A percentile compares a stretch with the other conserved stretches of the same genome.
Conservation (phyloP, 805 yeast genomes). For the Ogataea henricii region DNA sequence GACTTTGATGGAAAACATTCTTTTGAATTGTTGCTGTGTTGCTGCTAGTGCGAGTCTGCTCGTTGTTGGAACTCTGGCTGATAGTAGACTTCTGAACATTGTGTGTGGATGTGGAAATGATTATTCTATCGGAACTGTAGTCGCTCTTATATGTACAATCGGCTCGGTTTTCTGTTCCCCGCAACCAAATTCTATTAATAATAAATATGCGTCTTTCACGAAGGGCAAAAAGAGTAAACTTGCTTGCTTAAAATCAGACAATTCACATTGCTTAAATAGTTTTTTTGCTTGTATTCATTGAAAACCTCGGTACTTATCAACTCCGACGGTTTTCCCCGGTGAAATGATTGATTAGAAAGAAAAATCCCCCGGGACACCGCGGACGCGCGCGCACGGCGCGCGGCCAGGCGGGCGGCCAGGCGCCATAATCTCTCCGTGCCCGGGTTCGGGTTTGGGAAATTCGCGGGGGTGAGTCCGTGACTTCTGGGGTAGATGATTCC, state of each 20-base stretch:
- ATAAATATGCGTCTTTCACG: neutral
- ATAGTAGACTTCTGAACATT: conserved; percentile 3
- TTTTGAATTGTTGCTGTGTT: conserved; percentile 5
- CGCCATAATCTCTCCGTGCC: too few species aligned
- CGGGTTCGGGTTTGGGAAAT: conserved; percentile 1
- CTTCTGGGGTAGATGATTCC: conserved; percentile 2
- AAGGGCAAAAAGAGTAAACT: neutral
- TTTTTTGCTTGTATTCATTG: neutral
- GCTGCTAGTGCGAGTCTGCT: conserved; percentile 1
- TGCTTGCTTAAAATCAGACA: neutral
- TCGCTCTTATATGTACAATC: conserved; percentile 3
- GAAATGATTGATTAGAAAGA: neutral
- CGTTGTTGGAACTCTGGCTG: neutral
- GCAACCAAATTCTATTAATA: neutral
- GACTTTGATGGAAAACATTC: conserved; percentile 21
- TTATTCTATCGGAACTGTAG: neutral
- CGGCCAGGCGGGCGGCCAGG: too few species aligned
- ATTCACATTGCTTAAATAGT: conserved; percentile 1
- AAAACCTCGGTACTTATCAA: neutral
- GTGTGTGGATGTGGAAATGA: neutral
- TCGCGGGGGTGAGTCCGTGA: conserved; percentile 10
- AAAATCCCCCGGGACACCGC: neutral
- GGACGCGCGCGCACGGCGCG: neutral
- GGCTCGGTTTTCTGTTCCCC: neutral
- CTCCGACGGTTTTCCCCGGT: conserved; percentile 2